Conservation (phyloP, 2,329 filamentous ascomycete species). For the Apiospora hydei region DNA sequence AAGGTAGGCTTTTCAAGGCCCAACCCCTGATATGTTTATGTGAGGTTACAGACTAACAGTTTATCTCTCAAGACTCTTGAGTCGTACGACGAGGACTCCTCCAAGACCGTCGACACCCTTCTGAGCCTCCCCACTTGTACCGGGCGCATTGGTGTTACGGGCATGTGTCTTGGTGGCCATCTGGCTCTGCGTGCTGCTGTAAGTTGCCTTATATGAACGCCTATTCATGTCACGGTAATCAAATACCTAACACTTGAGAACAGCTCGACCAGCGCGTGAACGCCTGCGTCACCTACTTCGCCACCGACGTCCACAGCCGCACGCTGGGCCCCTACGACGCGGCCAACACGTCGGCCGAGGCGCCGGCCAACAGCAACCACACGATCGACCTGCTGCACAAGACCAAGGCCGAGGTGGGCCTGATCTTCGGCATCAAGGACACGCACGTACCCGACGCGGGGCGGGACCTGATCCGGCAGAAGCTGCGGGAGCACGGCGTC, state of each 20-base stretch:
- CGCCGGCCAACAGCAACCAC: conserved; percentile 52
- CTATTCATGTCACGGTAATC: not conserved
- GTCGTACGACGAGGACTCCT: conserved; percentile 85
- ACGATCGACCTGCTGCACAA: conserved; percentile 64
- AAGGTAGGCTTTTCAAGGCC: conserved; percentile 57
- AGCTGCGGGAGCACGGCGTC: conserved; percentile 77
- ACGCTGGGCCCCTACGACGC: conserved; percentile 70
- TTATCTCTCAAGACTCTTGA: conserved; percentile 68
- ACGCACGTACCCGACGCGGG: conserved; percentile 87
- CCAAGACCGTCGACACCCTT: conserved; percentile 72
- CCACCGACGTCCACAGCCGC: conserved; percentile 85
- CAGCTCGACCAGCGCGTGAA: conserved; percentile 77
- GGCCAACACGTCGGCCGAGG: conserved; percentile 55
- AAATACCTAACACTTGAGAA: not conserved
- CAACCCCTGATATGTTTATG: not conserved
- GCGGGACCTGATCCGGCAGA: conserved; percentile 82
- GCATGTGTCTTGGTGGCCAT: conserved; percentile 95
- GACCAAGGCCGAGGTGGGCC: conserved; percentile 80
- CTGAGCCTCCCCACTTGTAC: conserved; percentile 79
- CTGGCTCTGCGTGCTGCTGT: conserved; percentile 70
- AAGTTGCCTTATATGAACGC: conserved; percentile 37
- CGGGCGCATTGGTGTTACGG: conserved; percentile 78
- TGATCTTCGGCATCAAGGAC: conserved; percentile 93
- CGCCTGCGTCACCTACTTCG: conserved; percentile 87
- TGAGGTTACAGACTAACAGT: conserved; percentile 39